phyloP scores from a whole-genome alignment of 1,284 basidiomycete genomes.

The Papiliotrema fonsecae region DNA sequence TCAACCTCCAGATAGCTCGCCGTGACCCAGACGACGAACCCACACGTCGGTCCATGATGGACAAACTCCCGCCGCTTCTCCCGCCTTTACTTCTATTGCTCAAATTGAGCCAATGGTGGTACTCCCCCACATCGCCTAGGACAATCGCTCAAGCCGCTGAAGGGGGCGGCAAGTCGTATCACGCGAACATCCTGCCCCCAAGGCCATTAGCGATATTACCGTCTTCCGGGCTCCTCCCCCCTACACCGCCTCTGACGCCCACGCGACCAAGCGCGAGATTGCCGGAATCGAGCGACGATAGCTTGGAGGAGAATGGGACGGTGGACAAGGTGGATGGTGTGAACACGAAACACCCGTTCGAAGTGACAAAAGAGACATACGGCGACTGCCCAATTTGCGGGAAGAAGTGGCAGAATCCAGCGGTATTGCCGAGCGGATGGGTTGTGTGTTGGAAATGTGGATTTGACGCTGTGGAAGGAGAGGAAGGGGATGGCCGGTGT shows the following conservation, averaged over 20 bases:
- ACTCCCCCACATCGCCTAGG: slow-evolving; percentile 91
- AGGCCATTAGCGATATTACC: slow-evolving; percentile 56
- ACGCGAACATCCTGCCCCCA: slow-evolving; percentile 67
- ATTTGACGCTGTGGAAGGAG: slow-evolving; percentile 72
- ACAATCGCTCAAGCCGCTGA: slow-evolving; percentile 55
- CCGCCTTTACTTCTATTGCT: slow-evolving; percentile 91
- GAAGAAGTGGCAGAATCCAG: slow-evolving; percentile 74
- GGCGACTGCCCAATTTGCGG: slow-evolving; percentile 81
- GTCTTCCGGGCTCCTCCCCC: slow-evolving; percentile 22
- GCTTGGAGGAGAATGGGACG: no score
- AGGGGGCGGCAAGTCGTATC: slow-evolving; percentile 50
- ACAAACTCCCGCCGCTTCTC: slow-evolving; percentile 52
- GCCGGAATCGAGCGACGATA: no score
- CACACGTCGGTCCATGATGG: background rate
- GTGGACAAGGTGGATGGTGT: no score
- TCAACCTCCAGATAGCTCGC: slow-evolving; percentile 61
- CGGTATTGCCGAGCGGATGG: slow-evolving; percentile 85
- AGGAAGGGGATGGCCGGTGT: slow-evolving; percentile 58
- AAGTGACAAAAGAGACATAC: slow-evolving; percentile 54
- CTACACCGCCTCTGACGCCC: slow-evolving; percentile 23
- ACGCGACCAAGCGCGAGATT: background rate
- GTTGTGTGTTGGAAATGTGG: slow-evolving; percentile 95
- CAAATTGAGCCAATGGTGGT: slow-evolving; percentile 99
- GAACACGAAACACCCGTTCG: slow-evolving; percentile 13
- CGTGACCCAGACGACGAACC: slow-evolving; percentile 14